phyloP scores from a whole-genome alignment of 2,329 filamentous ascomycete species.

The Fusarium anguioides region DNA sequence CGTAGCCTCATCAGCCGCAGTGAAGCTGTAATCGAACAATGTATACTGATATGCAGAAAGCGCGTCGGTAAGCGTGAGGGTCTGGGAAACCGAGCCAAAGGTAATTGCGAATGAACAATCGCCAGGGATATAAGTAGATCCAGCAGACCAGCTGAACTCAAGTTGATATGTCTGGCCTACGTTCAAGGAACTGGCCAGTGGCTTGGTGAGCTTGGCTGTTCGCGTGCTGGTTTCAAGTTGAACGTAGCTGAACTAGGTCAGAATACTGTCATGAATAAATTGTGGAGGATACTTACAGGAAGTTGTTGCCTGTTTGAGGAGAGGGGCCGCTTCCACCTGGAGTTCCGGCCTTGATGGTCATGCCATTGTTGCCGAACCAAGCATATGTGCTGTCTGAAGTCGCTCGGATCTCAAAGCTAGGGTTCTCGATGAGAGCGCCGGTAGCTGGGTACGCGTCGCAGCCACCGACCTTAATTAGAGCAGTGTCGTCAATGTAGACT shows the following conservation, averaged over 20 bases:
- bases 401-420: slow-evolving; percentile 1
- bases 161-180: background rate
- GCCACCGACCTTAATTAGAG: background rate
- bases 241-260: background rate
- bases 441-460: slow-evolving; percentile 11
- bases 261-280: accelerated
- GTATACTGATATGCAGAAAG: background rate
- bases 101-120: background rate
- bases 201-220: background rate
- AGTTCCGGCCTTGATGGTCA: background rate
- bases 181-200: background rate
- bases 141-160: slow-evolving; percentile 1
- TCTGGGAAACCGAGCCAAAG: background rate
- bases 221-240: background rate
- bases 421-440: slow-evolving; percentile 1
- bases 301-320: background rate
- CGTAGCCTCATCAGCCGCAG: background rate
- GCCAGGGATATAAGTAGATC: background rate
- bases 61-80: accelerated
- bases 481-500: slow-evolving; percentile 8
- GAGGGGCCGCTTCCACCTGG: background rate
- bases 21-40: background rate
- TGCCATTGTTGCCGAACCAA: slow-evolving; percentile 6
- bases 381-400: slow-evolving; percentile 6
- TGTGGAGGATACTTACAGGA: background rate